These are phyloP conservation scores for Prunus mongolica DNA, from an alignment of 306 rosid species.

Conservation along the genomic window DNA sequence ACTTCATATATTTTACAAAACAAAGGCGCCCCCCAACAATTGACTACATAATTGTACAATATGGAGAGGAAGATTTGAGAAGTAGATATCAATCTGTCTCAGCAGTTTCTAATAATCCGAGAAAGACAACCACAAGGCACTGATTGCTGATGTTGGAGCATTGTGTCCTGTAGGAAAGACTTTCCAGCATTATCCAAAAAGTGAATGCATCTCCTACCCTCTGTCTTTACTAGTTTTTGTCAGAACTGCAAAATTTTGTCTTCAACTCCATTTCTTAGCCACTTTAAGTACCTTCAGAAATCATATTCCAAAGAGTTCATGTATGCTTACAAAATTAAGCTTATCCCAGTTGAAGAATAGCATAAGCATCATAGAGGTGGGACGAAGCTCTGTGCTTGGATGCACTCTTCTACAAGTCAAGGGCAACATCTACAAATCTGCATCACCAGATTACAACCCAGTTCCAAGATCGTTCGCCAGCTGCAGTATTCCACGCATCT, in stretches of 20 bases:
- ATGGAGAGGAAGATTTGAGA: constrained; percentile 23
- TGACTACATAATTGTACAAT: constrained; percentile 21
- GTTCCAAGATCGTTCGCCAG: constrained; percentile 87
- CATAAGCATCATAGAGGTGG: constrained; percentile 23
- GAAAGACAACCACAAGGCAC: constrained; percentile 25
- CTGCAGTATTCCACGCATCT: constrained; percentile 98
- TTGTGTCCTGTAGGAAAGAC: constrained; percentile 1
- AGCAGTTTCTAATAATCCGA: constrained; percentile 33
- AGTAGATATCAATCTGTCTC: constrained; percentile 40
- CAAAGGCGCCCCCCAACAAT: constrained; percentile 18
- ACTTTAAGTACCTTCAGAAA: constrained; percentile 28
- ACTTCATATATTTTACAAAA: constrained; percentile 24
- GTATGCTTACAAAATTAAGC: constrained; percentile 24
- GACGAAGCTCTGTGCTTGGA: constrained; percentile 17
- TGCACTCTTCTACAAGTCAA: constrained; percentile 32
- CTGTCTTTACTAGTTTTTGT: not conserved
- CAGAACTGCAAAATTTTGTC: constrained; percentile 1
- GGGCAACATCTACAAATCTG: constrained; percentile 35
- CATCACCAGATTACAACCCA: constrained; percentile 53
- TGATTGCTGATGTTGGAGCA: constrained; percentile 17
- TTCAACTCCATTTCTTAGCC: constrained; percentile 24
- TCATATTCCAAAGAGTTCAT: constrained; percentile 26
- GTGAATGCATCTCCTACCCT: constrained; percentile 19
- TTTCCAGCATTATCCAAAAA: constrained; percentile 27
- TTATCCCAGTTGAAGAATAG: constrained; percentile 25